phyloP scores from a whole-genome alignment of 1,139 yeast genomes.

The Hansenula lynferdii region DNA sequence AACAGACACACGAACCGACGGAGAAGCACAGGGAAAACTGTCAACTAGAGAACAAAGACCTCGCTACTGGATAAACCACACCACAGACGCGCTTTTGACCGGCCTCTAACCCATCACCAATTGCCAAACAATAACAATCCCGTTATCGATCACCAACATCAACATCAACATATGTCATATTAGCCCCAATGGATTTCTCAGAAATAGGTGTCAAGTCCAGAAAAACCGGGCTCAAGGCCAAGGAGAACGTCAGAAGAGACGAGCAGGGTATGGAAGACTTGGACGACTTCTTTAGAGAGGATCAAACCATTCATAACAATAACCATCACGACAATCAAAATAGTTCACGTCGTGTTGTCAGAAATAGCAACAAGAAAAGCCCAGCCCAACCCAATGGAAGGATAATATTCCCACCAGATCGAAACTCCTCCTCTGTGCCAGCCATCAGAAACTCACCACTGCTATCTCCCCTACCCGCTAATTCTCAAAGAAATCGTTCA shows the following conservation, averaged over 20 bases:
- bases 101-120: not conserved
- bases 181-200: constrained; percentile 47
- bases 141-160: not conserved
- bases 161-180: not conserved
- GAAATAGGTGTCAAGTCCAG: constrained; percentile 52
- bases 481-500: not conserved
- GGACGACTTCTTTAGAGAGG: constrained; percentile 67
- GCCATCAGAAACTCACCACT: constrained; percentile 8
- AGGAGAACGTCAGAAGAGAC: constrained; percentile 50
- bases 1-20: too few species aligned
- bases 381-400: constrained; percentile 9
- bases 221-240: constrained; percentile 55
- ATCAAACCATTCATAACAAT: constrained; percentile 15
- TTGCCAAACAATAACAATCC: not conserved
- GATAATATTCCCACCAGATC: constrained; percentile 8
- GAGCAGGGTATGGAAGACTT: constrained; percentile 74
- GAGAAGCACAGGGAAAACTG: too few species aligned
- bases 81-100: too few species aligned
- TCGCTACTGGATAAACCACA: too few species aligned
- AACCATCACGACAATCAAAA: constrained; percentile 3
- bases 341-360: not conserved
- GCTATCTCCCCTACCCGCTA: constrained; percentile 11
- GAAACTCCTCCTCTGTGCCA: not conserved
- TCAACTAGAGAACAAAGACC: too few species aligned
- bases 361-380: constrained; percentile 6